Percentiles rank a stretch among this genome's conserved stretches.
These are phyloP conservation scores for Fragaria vesca DNA, from an alignment of 306 rosid species.

Conservation along the genomic window DNA sequence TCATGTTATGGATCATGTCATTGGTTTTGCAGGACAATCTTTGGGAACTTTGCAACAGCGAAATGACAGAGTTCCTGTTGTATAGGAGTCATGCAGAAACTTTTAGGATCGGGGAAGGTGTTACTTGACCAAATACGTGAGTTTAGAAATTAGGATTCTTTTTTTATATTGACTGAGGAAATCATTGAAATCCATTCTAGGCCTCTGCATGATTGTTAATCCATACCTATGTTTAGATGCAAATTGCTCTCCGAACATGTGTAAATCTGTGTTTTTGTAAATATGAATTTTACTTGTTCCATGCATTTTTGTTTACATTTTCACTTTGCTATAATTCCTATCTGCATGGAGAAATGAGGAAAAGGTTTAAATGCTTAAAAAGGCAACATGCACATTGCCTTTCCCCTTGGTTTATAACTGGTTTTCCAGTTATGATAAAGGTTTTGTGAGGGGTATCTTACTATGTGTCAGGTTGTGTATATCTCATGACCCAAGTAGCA, in stretches of 20 bases:
- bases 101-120: slow-evolving; percentile 49
- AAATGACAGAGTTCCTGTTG: slow-evolving; percentile 74
- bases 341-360: not conserved
- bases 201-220: slow-evolving; percentile 43
- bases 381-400: not conserved
- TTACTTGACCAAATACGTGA: slow-evolving; percentile 51
- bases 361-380: not conserved
- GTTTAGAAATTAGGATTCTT: slow-evolving; percentile 58
- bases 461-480: not conserved
- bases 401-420: not conserved
- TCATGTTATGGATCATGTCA: slow-evolving; percentile 23
- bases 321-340: not conserved
- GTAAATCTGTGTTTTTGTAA: slow-evolving; percentile 15
- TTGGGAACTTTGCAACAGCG: slow-evolving; percentile 66
- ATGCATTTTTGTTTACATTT: not conserved
- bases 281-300: not conserved
- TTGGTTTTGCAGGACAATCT: slow-evolving; percentile 73
- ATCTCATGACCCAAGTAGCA: not conserved
- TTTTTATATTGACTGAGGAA: slow-evolving; percentile 49
- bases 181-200: slow-evolving; percentile 49
- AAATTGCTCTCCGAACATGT: slow-evolving; percentile 1
- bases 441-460: not conserved
- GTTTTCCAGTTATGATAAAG: not conserved
- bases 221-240: slow-evolving; percentile 37
- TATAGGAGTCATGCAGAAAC: slow-evolving; percentile 43